phyloP scores from a whole-genome alignment of 805 yeast species.

The Tetrapisispora iriomotensis region DNA sequence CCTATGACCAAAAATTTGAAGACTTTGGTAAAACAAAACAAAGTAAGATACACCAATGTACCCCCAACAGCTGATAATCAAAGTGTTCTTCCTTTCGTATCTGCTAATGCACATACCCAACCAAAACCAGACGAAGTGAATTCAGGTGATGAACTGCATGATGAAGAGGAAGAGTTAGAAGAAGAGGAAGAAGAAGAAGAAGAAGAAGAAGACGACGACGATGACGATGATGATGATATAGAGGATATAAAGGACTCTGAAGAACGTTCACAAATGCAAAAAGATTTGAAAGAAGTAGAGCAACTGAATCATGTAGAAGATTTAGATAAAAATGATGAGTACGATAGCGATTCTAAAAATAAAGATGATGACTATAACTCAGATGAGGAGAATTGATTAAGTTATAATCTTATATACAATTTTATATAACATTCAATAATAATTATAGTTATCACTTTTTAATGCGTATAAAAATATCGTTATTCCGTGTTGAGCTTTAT shows the following conservation, averaged over 20 bases:
- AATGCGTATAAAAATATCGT: too few relatives aligned
- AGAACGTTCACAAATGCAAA: slow-evolving; percentile 5
- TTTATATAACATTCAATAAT: neutral
- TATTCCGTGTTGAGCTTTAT: too few relatives aligned
- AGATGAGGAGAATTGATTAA: slow-evolving; percentile 2
- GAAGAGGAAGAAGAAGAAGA: slow-evolving; percentile 3
- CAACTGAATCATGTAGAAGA: slow-evolving; percentile 13
- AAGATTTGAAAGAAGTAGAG: slow-evolving; percentile 14
- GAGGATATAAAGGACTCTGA: slow-evolving; percentile 1
- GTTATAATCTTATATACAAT: neutral
- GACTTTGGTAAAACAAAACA: slow-evolving; percentile 19
- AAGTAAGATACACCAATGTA: slow-evolving; percentile 17
- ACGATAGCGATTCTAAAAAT: too few relatives aligned
- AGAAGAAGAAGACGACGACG: slow-evolving; percentile 5
- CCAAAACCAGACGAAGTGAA: slow-evolving; percentile 10
- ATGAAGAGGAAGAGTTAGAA: slow-evolving; percentile 11
- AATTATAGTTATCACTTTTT: too few relatives aligned
- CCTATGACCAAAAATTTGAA: slow-evolving; percentile 19
- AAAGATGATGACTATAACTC: neutral
- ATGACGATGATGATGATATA: slow-evolving; percentile 7
- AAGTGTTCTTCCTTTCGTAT: slow-evolving; percentile 9
- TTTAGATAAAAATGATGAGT: slow-evolving; percentile 8
- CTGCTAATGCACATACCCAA: slow-evolving; percentile 1
- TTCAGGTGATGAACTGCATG: slow-evolving; percentile 8
- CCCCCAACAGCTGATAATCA: slow-evolving; percentile 5